These are phyloP conservation scores for Craterostigma plantagineum DNA, from an alignment of 257 asterid species.

Conservation along the genomic window DNA sequence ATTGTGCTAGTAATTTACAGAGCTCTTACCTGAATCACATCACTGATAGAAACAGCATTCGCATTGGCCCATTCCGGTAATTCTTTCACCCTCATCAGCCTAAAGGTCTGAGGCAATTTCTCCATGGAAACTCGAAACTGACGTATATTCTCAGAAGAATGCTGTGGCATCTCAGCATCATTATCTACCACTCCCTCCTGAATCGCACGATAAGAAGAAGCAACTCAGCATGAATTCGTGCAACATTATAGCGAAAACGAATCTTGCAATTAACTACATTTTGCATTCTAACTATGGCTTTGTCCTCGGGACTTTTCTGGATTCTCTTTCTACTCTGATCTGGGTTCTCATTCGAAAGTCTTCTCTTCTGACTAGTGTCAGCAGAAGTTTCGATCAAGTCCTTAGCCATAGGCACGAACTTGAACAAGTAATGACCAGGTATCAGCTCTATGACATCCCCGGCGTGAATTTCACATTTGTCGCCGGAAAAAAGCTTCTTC, in stretches of 20 bases:
- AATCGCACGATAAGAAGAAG: slow-evolving; percentile 6
- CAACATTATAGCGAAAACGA: background rate
- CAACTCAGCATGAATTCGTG: slow-evolving; percentile 5
- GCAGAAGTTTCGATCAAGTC: slow-evolving; percentile 14
- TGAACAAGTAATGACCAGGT: slow-evolving; percentile 77
- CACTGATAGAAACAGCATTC: slow-evolving; percentile 70
- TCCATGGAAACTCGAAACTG: slow-evolving; percentile 32
- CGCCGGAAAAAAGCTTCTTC: slow-evolving; percentile 58
- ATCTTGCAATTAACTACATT: slow-evolving; percentile 16
- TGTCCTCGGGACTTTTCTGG: too few relatives aligned
- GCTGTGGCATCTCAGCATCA: slow-evolving; percentile 11
- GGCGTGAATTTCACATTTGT: slow-evolving; percentile 32
- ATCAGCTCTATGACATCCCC: slow-evolving; percentile 73
- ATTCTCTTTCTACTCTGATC: slow-evolving; percentile 30
- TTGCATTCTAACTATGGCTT: too few relatives aligned
- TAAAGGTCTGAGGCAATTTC: slow-evolving; percentile 37
- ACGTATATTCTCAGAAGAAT: slow-evolving; percentile 30
- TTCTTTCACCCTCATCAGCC: slow-evolving; percentile 62
- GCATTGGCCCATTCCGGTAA: slow-evolving; percentile 84
- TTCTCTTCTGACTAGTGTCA: slow-evolving; percentile 20
- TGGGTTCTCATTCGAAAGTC: slow-evolving; percentile 26
- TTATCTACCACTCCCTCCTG: slow-evolving; percentile 14
- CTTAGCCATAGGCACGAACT: slow-evolving; percentile 27
- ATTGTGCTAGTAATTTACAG: background rate
- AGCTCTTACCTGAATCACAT: slow-evolving; percentile 55